Conservation (phyloP, 352 stramenopile species). For the Globisporangium parvum region DNA sequence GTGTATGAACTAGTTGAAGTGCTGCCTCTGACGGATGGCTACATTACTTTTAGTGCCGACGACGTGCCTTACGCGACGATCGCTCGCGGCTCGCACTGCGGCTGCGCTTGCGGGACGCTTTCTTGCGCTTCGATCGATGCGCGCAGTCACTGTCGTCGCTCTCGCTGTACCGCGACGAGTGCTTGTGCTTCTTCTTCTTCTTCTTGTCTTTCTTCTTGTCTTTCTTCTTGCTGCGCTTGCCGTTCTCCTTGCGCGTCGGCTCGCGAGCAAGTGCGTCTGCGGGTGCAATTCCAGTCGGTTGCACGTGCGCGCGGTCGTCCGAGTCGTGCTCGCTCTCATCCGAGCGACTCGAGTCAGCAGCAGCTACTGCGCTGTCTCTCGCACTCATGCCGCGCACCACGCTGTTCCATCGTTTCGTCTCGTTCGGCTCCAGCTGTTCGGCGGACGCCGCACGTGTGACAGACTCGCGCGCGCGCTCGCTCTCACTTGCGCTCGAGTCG, state of each 20-base stretch:
- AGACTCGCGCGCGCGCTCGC: conserved; percentile 2
- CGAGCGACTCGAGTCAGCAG: no score
- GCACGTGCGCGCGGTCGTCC: no score
- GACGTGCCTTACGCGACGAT: conserved; percentile 8
- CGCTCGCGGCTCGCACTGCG: conserved; percentile 12
- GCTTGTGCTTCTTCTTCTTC: conserved; percentile 21
- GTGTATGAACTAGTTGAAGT: no score
- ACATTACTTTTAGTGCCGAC: conserved; percentile 2
- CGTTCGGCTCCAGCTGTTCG: no score
- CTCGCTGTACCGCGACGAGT: neutral
- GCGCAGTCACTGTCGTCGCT: conserved; percentile 21
- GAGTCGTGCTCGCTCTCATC: no score
- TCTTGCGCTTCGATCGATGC: conserved; percentile 20
- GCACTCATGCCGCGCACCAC: no score
- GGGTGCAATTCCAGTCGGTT: no score
- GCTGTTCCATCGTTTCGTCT: no score
- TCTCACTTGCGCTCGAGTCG: no score
- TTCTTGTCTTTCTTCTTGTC: conserved; percentile 8
- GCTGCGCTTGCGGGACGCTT: conserved; percentile 16
- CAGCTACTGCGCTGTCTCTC: no score
- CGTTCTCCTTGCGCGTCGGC: conserved; percentile 15
- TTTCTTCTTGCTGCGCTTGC: conserved; percentile 10
- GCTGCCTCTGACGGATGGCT: neutral
- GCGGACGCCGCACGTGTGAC: neutral
- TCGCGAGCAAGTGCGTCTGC: no score